Evolutionary conservation across 2,329 filamentous ascomycete species (phyloP).

Genomic region (Ophiostoma tasmaniense): DNA sequence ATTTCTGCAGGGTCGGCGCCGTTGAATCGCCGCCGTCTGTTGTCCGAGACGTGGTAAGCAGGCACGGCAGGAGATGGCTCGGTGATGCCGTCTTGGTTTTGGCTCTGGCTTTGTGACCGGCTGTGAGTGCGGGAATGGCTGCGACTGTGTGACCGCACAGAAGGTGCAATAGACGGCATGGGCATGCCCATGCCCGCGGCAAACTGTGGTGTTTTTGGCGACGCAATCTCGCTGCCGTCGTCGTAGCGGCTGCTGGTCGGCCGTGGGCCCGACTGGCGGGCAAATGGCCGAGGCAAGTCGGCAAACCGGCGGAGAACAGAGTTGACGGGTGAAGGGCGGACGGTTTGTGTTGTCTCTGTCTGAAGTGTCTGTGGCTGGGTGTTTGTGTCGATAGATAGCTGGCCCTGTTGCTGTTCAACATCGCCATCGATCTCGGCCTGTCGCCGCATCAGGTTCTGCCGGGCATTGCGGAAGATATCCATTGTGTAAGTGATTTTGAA

Average conservation of each 20-base stretch:
- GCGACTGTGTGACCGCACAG: constrained; percentile 19
- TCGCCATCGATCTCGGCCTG: constrained; percentile 21
- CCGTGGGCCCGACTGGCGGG: constrained; percentile 18
- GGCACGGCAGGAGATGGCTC: constrained; percentile 3
- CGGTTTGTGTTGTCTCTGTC: not conserved
- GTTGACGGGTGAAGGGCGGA: constrained; percentile 12
- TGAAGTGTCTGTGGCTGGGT: not conserved
- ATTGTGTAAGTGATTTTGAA: constrained; percentile 7
- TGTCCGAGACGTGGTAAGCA: constrained; percentile 18
- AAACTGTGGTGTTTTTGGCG: constrained; percentile 41
- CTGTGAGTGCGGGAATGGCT: not conserved
- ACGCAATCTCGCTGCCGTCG: constrained; percentile 23
- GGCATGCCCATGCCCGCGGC: constrained; percentile 32
- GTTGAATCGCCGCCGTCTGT: constrained; percentile 26
- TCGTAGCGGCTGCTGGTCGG: constrained; percentile 24
- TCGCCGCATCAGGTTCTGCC: constrained; percentile 19
- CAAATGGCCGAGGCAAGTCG: constrained; percentile 25
- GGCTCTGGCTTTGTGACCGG: not conserved
- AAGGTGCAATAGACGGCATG: constrained; percentile 24
- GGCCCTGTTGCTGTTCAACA: constrained; percentile 22
- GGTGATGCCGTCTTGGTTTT: constrained; percentile 20
- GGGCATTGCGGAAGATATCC: constrained; percentile 20
- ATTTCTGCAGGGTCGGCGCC: constrained; percentile 42
- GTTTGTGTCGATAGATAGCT: constrained; percentile 9
- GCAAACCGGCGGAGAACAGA: constrained; percentile 25